Conservation (phyloP, 768 basidiomycete genomes). For the Russula ochroleuca region DNA sequence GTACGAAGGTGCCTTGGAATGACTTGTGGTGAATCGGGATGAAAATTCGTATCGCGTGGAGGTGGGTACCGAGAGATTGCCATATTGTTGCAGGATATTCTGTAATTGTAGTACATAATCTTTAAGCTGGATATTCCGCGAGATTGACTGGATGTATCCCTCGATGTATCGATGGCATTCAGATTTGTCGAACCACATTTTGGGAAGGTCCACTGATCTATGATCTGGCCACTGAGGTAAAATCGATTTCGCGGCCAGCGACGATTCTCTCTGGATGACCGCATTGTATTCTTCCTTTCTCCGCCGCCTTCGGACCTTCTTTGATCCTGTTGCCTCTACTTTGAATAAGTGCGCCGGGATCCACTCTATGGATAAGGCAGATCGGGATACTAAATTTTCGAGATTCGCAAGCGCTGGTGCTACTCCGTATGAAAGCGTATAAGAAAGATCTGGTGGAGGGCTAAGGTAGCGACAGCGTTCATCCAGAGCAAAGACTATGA, state of each 20-base stretch:
- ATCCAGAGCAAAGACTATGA: constrained; percentile 2
- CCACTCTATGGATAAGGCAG: not conserved
- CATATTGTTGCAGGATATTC: not conserved
- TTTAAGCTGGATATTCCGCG: not conserved
- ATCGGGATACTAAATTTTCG: not conserved
- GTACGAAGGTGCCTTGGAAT: not conserved
- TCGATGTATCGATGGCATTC: not conserved
- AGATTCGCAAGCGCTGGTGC: not conserved
- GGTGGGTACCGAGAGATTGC: not conserved
- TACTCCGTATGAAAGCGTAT: constrained; percentile 8
- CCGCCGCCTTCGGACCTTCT: not conserved
- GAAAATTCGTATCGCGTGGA: not conserved
- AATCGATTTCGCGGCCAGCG: not conserved
- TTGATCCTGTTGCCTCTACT: no score
- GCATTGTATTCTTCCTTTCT: not conserved
- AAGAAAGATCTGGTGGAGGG: not conserved
- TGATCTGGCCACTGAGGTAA: not conserved
- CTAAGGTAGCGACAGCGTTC: not conserved
- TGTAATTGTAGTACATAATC: constrained; percentile 7
- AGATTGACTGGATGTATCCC: constrained; percentile 3
- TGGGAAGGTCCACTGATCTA: not conserved
- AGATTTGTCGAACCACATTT: constrained; percentile 1
- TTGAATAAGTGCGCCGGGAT: not conserved
- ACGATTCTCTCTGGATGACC: not conserved
- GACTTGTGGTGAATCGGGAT: not conserved